phyloP scores from a whole-genome alignment of 352 stramenopile species.

The Globisporangium sylvaticum region DNA sequence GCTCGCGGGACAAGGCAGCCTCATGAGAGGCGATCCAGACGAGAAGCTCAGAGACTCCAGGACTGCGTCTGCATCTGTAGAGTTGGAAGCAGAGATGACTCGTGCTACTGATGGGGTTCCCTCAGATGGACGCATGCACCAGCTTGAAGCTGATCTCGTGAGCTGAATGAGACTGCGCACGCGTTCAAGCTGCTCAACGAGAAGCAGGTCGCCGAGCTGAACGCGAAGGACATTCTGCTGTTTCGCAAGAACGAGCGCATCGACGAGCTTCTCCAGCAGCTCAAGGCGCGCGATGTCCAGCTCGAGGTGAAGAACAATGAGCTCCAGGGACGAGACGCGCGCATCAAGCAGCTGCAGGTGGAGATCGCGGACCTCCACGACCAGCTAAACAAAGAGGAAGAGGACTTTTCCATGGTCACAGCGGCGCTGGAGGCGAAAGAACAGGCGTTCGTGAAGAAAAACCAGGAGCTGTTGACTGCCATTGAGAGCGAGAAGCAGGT shows the following conservation, averaged over 20 bases:
- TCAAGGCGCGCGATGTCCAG: constrained; percentile 25
- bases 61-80: background rate
- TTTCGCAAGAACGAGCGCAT: constrained; percentile 56
- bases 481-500: constrained; percentile 35
- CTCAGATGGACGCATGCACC: background rate
- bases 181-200: constrained; percentile 50
- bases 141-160: constrained; percentile 1
- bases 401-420: constrained; percentile 62
- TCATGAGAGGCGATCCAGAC: background rate
- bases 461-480: constrained; percentile 24
- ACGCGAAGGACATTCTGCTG: constrained; percentile 64
- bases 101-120: background rate
- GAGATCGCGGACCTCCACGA: constrained; percentile 36
- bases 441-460: constrained; percentile 33
- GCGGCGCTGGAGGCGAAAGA: constrained; percentile 51
- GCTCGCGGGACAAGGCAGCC: too few relatives aligned
- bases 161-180: constrained; percentile 27
- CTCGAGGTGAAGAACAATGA: constrained; percentile 9
- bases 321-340: constrained; percentile 16
- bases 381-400: constrained; percentile 59
- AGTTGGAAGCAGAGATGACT: background rate
- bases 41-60: background rate
- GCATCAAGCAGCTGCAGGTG: constrained; percentile 18
- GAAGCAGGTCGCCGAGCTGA: constrained; percentile 58
- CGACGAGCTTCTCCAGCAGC: constrained; percentile 48